phyloP scores from a whole-genome alignment of 768 basidiomycete genomes.

The Nidula microcarpa region DNA sequence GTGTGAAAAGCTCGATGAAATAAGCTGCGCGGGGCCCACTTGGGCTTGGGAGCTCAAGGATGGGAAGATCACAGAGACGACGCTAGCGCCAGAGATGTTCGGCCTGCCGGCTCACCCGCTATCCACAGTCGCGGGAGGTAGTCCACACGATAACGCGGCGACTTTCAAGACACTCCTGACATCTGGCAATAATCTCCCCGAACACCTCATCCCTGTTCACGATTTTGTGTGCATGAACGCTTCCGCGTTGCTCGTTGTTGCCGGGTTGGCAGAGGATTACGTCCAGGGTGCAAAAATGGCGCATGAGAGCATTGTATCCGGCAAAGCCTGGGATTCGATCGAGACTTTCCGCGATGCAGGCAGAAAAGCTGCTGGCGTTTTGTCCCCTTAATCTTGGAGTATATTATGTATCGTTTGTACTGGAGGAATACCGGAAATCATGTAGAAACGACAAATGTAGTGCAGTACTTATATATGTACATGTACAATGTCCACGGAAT shows the following conservation, averaged over 20 bases:
- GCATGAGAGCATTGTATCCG: conserved; percentile 52
- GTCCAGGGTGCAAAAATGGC: conserved; percentile 72
- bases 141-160: conserved; percentile 77
- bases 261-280: conserved; percentile 69
- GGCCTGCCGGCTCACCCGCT: conserved; percentile 75
- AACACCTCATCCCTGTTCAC: conserved; percentile 56
- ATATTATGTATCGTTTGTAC: too few relatives aligned
- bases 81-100: conserved; percentile 71
- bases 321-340: conserved; percentile 57
- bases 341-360: conserved; percentile 47
- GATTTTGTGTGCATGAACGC: conserved; percentile 93
- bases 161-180: conserved; percentile 65
- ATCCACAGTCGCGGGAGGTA: conserved; percentile 63
- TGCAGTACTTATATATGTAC: too few relatives aligned
- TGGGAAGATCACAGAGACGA: conserved; percentile 58
- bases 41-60: conserved; percentile 78
- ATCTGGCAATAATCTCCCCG: conserved; percentile 53
- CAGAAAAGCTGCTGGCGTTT: conserved; percentile 15
- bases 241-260: conserved; percentile 82
- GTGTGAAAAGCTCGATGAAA: conserved; percentile 88
- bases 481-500: too few relatives aligned
- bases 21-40: conserved; percentile 90
- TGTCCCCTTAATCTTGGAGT: not conserved
- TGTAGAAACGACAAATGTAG: too few relatives aligned
- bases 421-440: too few relatives aligned